phyloP scores from a whole-genome alignment of 108 stramenopile species.

The Mayamaea pseudoterrestris region DNA sequence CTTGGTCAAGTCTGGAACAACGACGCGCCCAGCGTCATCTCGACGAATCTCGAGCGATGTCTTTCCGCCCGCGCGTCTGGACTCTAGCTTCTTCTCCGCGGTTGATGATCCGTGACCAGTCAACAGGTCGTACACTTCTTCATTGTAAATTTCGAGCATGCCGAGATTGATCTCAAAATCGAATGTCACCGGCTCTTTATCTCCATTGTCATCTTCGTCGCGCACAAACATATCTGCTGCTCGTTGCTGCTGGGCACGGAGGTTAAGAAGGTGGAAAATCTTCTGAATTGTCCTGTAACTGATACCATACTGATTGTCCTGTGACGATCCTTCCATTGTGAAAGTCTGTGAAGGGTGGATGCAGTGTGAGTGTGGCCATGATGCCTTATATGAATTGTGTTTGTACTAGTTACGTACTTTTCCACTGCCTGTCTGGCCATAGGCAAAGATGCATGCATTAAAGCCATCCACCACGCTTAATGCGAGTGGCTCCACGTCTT shows the following conservation, averaged over 20 bases:
- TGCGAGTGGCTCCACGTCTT: constrained; percentile 90
- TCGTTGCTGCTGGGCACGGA: constrained; percentile 43
- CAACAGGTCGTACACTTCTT: constrained; percentile 81
- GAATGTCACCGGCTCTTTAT: constrained; percentile 18
- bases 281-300: constrained; percentile 81
- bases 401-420: too few relatives aligned
- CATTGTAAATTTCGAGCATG: constrained; percentile 87
- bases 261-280: constrained; percentile 66
- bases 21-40: constrained; percentile 62
- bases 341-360: too few relatives aligned
- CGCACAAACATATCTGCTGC: constrained; percentile 12
- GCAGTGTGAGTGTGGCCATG: too few relatives aligned
- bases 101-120: constrained; percentile 25
- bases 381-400: too few relatives aligned
- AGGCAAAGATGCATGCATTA: constrained; percentile 99
- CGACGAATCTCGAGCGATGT: constrained; percentile 64
- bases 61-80: constrained; percentile 39
- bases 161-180: constrained; percentile 42
- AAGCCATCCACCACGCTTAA: constrained; percentile 93
- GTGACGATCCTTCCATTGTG: constrained; percentile 78
- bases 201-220: constrained; percentile 15
- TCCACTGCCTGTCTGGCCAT: constrained; percentile 93
- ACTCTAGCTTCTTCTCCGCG: constrained; percentile 41
- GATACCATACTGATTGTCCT: constrained; percentile 69
- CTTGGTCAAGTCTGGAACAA: constrained; percentile 90